Evolutionary conservation across 2,329 filamentous ascomycete species (phyloP).

Genomic region (Hyphodiscus sp.): DNA sequence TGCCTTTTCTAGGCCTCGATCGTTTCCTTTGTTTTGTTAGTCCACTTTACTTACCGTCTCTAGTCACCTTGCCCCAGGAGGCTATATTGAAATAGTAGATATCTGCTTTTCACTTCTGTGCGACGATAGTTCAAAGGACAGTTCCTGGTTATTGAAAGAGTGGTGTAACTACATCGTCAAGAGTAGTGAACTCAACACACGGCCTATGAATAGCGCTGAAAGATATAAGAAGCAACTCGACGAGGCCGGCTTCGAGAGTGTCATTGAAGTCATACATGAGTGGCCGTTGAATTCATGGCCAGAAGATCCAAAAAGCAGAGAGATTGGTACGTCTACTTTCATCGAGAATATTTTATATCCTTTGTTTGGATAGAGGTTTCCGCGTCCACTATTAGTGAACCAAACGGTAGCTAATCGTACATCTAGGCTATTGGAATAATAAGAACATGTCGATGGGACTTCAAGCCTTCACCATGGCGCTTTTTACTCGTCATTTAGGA

Average conservation of each 20-base stretch:
- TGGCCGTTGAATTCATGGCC: conserved; percentile 47
- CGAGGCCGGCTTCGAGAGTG: conserved; percentile 19
- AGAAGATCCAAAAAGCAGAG: conserved; percentile 34
- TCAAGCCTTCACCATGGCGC: conserved; percentile 15
- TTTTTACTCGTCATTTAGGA: conserved; percentile 14
- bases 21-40: neutral
- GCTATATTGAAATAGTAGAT: conserved; percentile 31
- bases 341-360: too few species aligned
- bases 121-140: conserved; percentile 30
- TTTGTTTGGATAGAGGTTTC: too few species aligned
- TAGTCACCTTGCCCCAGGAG: conserved; percentile 24
- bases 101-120: conserved; percentile 21
- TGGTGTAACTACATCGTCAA: conserved; percentile 24
- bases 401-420: neutral
- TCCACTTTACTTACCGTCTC: neutral
- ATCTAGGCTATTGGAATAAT: conserved; percentile 13
- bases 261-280: conserved; percentile 38
- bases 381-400: neutral
- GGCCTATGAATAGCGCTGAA: conserved; percentile 28
- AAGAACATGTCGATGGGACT: conserved; percentile 15
- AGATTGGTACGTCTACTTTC: conserved; percentile 7
- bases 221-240: conserved; percentile 12
- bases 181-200: conserved; percentile 27
- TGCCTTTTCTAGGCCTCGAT: too few species aligned
- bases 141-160: too few species aligned